Base-by-base conservation (phyloP, 768 basidiomycete species). In the Tulasnella sp. region DNA sequence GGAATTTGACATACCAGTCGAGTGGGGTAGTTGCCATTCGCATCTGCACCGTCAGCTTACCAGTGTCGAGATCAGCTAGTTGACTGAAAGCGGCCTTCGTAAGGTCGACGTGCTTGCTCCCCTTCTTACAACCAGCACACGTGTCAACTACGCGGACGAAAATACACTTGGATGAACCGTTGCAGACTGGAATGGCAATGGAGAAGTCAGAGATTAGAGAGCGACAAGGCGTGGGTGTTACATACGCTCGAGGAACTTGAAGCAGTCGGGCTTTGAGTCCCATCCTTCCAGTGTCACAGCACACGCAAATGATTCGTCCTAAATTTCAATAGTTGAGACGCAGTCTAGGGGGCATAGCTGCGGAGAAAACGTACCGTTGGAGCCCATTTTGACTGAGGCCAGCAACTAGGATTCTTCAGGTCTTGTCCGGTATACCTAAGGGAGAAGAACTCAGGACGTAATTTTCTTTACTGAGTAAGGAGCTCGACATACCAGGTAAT, bases 61-160 rank as follows among this genome's bases (percentile, higher is more conserved):
- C 94, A 42, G 86, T 81, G 46, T 89, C 87, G 40, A 89, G 86
- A 58, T 87, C 82, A 3, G 90, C 93, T 40, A 95, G 87, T 76
- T 86, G 72, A 3, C 85, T 80, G 86, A 97, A 96, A 22, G 94
- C 93, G 16, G 89, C 90, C 80, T 88, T 89, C 42, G 94, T 96
- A 41, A 96, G 89, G 84, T 96, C 96, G 80, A 96, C 91, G 83
- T 96, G 95, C 84, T 90, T 90, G 60, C 91, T 90, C 20, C 91
- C 93, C 69, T 85, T 83, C 22, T 87, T 86, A 83, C 96, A 96
- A 20, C 95, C 95, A 3, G 92, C 94, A 83, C 95, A 96, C 40
- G 91, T 91, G 84, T 96, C 96, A 31, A 96, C 93, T 18, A 96
- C 91, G 42, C 95, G 90, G 11, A 92, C 93, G 83, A 92, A 94